phyloP scores from a whole-genome alignment of 352 stramenopile genomes.

The Globisporangium apiculatum region DNA sequence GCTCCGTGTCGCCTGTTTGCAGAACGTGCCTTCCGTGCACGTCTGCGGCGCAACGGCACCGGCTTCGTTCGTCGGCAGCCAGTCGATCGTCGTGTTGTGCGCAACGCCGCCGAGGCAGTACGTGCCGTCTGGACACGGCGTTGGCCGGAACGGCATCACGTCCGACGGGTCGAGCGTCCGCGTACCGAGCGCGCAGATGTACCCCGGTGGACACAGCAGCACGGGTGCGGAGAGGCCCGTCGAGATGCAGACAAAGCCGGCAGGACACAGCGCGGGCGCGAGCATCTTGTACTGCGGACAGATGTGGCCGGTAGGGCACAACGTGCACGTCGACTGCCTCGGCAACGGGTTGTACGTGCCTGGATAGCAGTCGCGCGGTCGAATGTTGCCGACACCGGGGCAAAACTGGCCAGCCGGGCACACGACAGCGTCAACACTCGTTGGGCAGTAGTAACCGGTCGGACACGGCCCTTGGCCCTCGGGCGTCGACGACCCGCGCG shows the following conservation, averaged over 20 bases:
- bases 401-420: constrained; percentile 93
- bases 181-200: constrained; percentile 92
- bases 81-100: constrained; percentile 88
- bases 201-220: constrained; percentile 92
- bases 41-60: constrained; percentile 86
- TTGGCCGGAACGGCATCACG: constrained; percentile 63
- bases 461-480: constrained; percentile 93
- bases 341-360: constrained; percentile 89
- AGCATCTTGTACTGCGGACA: constrained; percentile 86
- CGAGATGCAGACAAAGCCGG: constrained; percentile 94
- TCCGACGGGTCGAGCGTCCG: constrained; percentile 86
- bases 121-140: constrained; percentile 85
- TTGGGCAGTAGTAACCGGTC: constrained; percentile 94
- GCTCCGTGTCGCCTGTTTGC: constrained; percentile 69
- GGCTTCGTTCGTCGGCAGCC: constrained; percentile 80
- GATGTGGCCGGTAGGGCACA: constrained; percentile 92
- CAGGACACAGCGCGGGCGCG: constrained; percentile 80
- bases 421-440: constrained; percentile 80
- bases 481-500: constrained; percentile 84
- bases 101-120: constrained; percentile 96
- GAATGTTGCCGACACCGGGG: constrained; percentile 92
- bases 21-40: constrained; percentile 95
- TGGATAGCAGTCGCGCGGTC: constrained; percentile 87
- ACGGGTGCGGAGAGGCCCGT: constrained; percentile 86
- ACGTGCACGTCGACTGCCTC: constrained; percentile 88